Evolutionary conservation across 176 grass and related monocot species (phyloP).

Genomic region (Zea mays): Zm-B73-REFERENCE-NAM-5.0 NC_050104.1:154028501-154029000

Average conservation of each 20-base stretch:
- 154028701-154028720: neutral
- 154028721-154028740: neutral
- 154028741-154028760: neutral
- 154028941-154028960: conserved; percentile 4
- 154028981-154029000: conserved; percentile 7
- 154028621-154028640: neutral
- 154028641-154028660: neutral
- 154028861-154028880: neutral
- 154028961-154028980: neutral
- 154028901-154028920: neutral
- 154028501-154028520: neutral
- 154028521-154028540: conserved; percentile 16
- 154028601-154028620: neutral
- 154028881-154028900: neutral
- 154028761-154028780: neutral
- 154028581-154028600: neutral
- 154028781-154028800: neutral
- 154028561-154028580: neutral
- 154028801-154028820: too few species aligned
- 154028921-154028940: conserved; percentile 7
- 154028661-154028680: neutral
- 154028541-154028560: neutral
- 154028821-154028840: neutral
- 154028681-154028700: neutral
- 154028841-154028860: conserved; percentile 12